These are phyloP conservation scores for Apiotrichum mycotoxinovorans DNA, from an alignment of 1,284 basidiomycete genomes.

Conservation along the genomic window DNA sequence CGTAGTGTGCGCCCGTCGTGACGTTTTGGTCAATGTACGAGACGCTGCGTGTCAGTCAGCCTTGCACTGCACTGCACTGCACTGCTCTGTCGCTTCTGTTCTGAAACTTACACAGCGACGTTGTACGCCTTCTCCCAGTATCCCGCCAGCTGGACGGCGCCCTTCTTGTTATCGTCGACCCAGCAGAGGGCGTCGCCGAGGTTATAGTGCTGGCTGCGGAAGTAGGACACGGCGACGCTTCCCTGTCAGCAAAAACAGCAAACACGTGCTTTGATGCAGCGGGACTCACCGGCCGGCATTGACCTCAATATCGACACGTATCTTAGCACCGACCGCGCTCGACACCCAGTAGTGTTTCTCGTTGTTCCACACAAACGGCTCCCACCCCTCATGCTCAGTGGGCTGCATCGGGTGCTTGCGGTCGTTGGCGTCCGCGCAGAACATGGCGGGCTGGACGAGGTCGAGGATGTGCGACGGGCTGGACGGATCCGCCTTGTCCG, in stretches of 20 bases:
- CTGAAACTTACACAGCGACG: slow-evolving; percentile 38
- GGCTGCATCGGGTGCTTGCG: slow-evolving; percentile 43
- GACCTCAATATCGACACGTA: slow-evolving; percentile 46
- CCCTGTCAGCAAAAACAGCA: too few relatives aligned
- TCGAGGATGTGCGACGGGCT: slow-evolving; percentile 29
- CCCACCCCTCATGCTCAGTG: slow-evolving; percentile 38
- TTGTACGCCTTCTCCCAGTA: slow-evolving; percentile 49
- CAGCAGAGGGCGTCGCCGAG: slow-evolving; percentile 50
- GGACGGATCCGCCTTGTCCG: slow-evolving; percentile 28
- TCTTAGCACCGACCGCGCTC: slow-evolving; percentile 39
- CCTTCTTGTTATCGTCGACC: slow-evolving; percentile 50
- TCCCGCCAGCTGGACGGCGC: slow-evolving; percentile 39
- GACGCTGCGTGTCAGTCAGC: slow-evolving; percentile 27
- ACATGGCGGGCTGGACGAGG: slow-evolving; percentile 42
- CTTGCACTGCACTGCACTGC: neutral
- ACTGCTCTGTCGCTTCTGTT: neutral
- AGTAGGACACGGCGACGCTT: slow-evolving; percentile 50
- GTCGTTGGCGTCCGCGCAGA: slow-evolving; percentile 50
- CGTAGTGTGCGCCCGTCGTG: slow-evolving; percentile 39
- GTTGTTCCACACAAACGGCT: slow-evolving; percentile 44
- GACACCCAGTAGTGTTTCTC: slow-evolving; percentile 50
- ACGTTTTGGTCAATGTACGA: slow-evolving; percentile 49
- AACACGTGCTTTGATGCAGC: neutral
- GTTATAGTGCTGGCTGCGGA: slow-evolving; percentile 47
- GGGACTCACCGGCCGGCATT: slow-evolving; percentile 40